phyloP scores from a whole-genome alignment of 176 grass and related monocot species.

The Oryza brachyantha region DNA sequence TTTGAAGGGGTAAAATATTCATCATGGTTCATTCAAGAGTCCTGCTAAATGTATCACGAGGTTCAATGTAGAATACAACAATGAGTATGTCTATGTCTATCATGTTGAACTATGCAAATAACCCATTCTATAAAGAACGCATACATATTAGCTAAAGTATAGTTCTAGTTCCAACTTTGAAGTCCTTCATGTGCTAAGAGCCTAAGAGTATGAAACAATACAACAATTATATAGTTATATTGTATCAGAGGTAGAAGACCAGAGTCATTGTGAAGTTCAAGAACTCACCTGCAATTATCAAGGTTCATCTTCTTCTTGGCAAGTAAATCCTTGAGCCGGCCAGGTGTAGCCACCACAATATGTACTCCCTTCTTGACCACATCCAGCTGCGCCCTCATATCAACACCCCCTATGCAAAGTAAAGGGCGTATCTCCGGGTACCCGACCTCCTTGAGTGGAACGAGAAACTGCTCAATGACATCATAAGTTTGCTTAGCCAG shows the following conservation, averaged over 20 bases:
- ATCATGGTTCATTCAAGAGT: too few relatives aligned
- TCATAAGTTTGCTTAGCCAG: conserved; percentile 89
- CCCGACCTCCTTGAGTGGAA: conserved; percentile 48
- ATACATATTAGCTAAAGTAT: neutral
- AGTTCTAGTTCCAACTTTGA: neutral
- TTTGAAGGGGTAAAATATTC: too few relatives aligned
- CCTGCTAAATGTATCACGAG: too few relatives aligned
- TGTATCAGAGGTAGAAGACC: neutral
- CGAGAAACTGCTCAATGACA: conserved; percentile 67
- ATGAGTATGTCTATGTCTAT: too few relatives aligned
- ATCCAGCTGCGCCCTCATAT: conserved; percentile 82
- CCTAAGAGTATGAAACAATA: neutral
- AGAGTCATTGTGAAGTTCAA: neutral
- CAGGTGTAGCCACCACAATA: conserved; percentile 85
- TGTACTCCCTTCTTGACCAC: conserved; percentile 84
- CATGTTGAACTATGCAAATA: neutral
- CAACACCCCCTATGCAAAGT: conserved; percentile 81
- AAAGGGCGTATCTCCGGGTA: conserved; percentile 75
- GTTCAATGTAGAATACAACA: neutral
- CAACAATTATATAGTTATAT: neutral
- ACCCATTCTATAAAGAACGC: neutral
- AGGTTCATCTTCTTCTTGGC: conserved; percentile 98
- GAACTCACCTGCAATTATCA: conserved; percentile 77
- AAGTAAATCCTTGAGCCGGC: conserved; percentile 86
- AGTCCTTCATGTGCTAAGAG: neutral